Evolutionary conservation across 78 protist genomes (phyloP).

Genomic region (Planoprotostelium fungivorum): DNA sequence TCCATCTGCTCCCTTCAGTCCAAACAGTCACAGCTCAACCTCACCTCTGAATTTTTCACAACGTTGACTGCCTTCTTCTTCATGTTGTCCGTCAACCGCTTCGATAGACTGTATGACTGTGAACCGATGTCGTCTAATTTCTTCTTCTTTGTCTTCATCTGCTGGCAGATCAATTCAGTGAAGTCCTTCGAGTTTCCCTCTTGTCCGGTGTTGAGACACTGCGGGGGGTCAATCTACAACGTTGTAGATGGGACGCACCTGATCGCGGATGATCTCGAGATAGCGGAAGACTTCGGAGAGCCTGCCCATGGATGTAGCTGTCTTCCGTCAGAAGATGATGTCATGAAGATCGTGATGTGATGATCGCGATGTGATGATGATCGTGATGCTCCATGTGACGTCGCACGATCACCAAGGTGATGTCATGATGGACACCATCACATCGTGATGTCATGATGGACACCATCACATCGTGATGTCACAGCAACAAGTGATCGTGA

Average conservation of each 20-base stretch:
- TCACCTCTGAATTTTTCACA: background rate
- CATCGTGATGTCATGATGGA: too few relatives aligned
- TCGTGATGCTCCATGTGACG: too few relatives aligned
- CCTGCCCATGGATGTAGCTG: background rate
- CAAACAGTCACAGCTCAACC: background rate
- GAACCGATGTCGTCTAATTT: background rate
- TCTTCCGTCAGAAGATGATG: background rate
- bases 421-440: too few relatives aligned
- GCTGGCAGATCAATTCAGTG: background rate
- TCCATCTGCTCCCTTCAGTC: background rate
- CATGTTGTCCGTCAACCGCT: background rate
- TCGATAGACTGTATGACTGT: background rate
- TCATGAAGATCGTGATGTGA: background rate
- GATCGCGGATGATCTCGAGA: background rate
- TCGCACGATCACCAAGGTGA: too few relatives aligned
- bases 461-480: too few relatives aligned
- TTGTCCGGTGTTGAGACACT: background rate
- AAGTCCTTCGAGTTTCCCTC: background rate
- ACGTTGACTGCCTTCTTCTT: background rate
- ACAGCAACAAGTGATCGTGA: too few relatives aligned
- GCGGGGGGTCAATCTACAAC: background rate
- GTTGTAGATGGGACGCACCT: background rate
- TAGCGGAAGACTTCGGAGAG: background rate
- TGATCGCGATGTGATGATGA: too few relatives aligned
- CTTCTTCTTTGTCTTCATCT: background rate